Base-by-base conservation (phyloP, 202 grass and related monocot genomes). In the Setaria italica region DNA sequence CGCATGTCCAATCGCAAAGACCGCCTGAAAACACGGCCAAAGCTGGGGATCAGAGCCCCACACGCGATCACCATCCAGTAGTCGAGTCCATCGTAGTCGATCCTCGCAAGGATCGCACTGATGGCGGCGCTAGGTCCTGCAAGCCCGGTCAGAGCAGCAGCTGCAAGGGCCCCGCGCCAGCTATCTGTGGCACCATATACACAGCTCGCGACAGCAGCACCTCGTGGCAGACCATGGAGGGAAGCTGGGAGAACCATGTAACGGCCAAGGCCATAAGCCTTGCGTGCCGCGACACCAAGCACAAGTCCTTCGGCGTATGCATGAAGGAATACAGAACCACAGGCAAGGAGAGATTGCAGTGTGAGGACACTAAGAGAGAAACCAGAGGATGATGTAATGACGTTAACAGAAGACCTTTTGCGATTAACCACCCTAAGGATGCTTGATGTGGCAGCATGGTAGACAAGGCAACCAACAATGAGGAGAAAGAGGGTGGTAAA, bases 241-340 rank as follows among this genome's bases (percentile, higher is more conserved):
- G 96, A 98, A 25, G 90, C 96, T 0, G 96, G 96, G 77, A 98
- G 91, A 75, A 98, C 91, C 96, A 98, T 98, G 80, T 98, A 94
- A 1, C 96, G 91, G n/a, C 96, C 96, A 30, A 98, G 90, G 63
- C 96, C 96, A 62, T 92, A 92, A 53, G 96, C 93, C 74, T 95
- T 98, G 25, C 91, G 93, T 19, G 96, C 93, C 1, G 96, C 96
- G n/a, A 98, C 96, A 50, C 96, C 96, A 34, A 98, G 85, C 17
- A 80, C 91, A 84, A 98, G 93, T 37, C 96, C 96, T 89, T 98
- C 96, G 0, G 96, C 84, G 0, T 95, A 89, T 35, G 91, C 96
- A 15, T 98, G 96, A 62, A 98, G 74, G 79, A 94, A 95, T 51
- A 98, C 82, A 12, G 91, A 80, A 65, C 91, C 93, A 70, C 96